Evolutionary conservation across 1,284 basidiomycete genomes (phyloP).

Genomic region (Ceratobasidium sp.): DNA sequence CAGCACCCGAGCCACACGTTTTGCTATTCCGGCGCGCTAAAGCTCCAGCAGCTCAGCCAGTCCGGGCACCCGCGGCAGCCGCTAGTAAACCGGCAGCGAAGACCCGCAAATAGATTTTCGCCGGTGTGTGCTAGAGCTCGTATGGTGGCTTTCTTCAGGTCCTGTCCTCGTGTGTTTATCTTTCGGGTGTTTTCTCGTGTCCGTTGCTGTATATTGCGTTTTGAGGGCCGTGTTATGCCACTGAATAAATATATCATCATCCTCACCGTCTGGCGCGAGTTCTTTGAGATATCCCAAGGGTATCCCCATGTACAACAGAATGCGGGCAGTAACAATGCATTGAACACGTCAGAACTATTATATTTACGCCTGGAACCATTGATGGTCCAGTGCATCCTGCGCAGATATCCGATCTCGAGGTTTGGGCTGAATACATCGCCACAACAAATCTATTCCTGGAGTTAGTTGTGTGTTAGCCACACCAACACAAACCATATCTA

Average conservation of each 20-base stretch:
- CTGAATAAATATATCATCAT: conserved; percentile 33
- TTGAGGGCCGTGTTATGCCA: conserved; percentile 13
- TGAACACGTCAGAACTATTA: neutral
- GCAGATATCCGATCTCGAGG: conserved; percentile 37
- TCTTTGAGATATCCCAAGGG: neutral
- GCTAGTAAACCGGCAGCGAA: conserved; percentile 27
- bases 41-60: conserved; percentile 11
- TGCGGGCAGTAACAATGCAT: neutral
- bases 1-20: conserved; percentile 88
- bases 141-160: conserved; percentile 34
- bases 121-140: neutral
- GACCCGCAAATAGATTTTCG: conserved; percentile 38
- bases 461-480: neutral
- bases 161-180: conserved; percentile 37
- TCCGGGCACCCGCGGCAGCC: neutral
- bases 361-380: conserved; percentile 31
- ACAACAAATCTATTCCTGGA: conserved; percentile 37
- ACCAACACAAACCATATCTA: neutral
- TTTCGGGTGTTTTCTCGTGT: conserved; percentile 27
- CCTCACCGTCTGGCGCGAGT: neutral
- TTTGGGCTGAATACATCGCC: conserved; percentile 30
- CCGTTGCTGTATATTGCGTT: conserved; percentile 31
- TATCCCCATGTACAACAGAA: neutral
- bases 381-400: conserved; percentile 29
- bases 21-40: conserved; percentile 74